Conservation (phyloP, 2,329 filamentous ascomycete species). For the Ceratocystiopsis brevicomis region DNA sequence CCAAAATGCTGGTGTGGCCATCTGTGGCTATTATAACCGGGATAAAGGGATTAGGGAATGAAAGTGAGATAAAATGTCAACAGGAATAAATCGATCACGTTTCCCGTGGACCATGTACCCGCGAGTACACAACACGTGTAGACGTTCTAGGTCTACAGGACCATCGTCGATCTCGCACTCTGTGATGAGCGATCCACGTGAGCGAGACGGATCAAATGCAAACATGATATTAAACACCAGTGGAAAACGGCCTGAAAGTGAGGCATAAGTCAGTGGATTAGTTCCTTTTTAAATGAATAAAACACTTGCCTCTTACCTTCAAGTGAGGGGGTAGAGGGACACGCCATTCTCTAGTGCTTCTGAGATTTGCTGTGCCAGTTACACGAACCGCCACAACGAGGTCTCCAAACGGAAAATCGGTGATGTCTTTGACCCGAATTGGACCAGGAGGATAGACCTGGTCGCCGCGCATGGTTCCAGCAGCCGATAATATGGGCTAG, state of each 20-base stretch:
- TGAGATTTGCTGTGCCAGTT: slow-evolving; percentile 50
- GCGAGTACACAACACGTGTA: slow-evolving; percentile 59
- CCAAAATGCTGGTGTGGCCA: slow-evolving; percentile 59
- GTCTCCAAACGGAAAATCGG: slow-evolving; percentile 83
- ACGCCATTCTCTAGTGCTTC: slow-evolving; percentile 76
- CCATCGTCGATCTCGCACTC: slow-evolving; percentile 40
- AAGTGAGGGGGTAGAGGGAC: slow-evolving; percentile 60
- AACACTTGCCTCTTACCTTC: slow-evolving; percentile 34
- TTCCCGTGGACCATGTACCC: slow-evolving; percentile 83
- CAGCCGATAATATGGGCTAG: slow-evolving; percentile 33
- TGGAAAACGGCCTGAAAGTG: slow-evolving; percentile 42
- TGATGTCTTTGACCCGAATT: slow-evolving; percentile 60
- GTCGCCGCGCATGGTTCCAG: slow-evolving; percentile 72
- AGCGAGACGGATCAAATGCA: slow-evolving; percentile 45
- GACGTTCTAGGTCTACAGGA: slow-evolving; percentile 39
- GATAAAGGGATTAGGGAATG: not conserved
- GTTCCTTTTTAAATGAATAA: not conserved
- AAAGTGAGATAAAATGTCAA: not conserved
- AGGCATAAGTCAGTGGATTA: not conserved
- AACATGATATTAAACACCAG: slow-evolving; percentile 75
- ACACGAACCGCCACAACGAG: slow-evolving; percentile 62
- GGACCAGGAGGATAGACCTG: slow-evolving; percentile 73
- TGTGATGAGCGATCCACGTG: slow-evolving; percentile 42
- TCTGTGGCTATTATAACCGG: slow-evolving; percentile 24
- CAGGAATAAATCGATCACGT: slow-evolving; percentile 15